Evolutionary conservation across 352 stramenopile genomes (phyloP).

Genomic region (Phytophthora palmivora): DNA sequence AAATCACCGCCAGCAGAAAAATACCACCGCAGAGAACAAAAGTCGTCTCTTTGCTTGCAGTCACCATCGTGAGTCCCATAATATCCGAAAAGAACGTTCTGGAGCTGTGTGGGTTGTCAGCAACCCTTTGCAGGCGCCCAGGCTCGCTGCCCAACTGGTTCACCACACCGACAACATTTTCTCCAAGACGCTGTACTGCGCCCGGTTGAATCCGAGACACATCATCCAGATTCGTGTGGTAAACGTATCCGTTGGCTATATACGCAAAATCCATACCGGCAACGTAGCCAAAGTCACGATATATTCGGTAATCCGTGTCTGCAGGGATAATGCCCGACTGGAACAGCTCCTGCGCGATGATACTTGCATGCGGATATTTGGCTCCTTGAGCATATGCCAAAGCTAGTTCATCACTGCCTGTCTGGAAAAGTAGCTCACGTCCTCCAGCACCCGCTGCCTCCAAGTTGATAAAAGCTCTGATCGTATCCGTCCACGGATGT

Average conservation of each 20-base stretch:
- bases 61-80: conserved; percentile 67
- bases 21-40: conserved; percentile 51
- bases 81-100: conserved; percentile 84
- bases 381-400: conserved; percentile 76
- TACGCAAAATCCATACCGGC: conserved; percentile 87
- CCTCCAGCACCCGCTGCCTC: conserved; percentile 76
- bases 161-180: conserved; percentile 76
- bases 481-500: conserved; percentile 73
- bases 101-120: conserved; percentile 59
- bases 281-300: conserved; percentile 76
- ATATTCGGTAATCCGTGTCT: conserved; percentile 80
- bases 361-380: conserved; percentile 77
- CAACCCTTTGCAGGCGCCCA: conserved; percentile 62
- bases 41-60: conserved; percentile 52
- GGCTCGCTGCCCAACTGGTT: conserved; percentile 48
- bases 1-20: conserved; percentile 48
- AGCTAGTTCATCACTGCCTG: conserved; percentile 75
- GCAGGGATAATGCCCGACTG: conserved; percentile 75
- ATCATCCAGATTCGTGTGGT: conserved; percentile 78
- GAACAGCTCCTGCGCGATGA: conserved; percentile 82
- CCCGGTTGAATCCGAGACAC: conserved; percentile 74
- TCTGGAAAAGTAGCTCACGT: conserved; percentile 81
- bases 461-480: conserved; percentile 83
- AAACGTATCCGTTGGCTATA: conserved; percentile 84
- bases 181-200: conserved; percentile 70